These are phyloP conservation scores for Metschnikowia chrysomelidarum DNA, from an alignment of 805 yeast species.

Conservation along the genomic window DNA sequence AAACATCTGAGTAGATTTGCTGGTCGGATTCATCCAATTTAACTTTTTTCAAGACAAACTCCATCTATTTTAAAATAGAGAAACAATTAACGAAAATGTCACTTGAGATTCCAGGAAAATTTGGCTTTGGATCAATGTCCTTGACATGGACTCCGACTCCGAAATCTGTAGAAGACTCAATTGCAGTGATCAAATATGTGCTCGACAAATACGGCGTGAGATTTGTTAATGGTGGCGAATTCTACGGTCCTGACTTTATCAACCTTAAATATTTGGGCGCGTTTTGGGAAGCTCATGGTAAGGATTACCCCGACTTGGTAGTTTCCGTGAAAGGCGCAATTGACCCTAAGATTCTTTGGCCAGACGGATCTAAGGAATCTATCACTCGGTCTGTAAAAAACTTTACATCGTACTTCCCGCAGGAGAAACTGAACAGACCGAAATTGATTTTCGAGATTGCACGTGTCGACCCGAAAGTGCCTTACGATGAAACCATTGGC, in stretches of 20 bases:
- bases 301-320: conserved; percentile 49
- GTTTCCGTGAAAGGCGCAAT: conserved; percentile 70
- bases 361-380: conserved; percentile 50
- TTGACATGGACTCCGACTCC: conserved; percentile 69
- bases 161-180: conserved; percentile 50
- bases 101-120: conserved; percentile 24
- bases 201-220: conserved; percentile 47
- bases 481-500: conserved; percentile 58
- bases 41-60: too few species aligned
- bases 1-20: too few species aligned
- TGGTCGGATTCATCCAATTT: too few species aligned
- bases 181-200: conserved; percentile 46
- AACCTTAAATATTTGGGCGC: conserved; percentile 57
- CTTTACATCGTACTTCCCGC: conserved; percentile 30
- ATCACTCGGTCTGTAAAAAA: conserved; percentile 49
- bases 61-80: too few species aligned
- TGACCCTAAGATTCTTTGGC: conserved; percentile 34
- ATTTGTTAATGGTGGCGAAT: conserved; percentile 73
- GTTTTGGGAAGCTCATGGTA: conserved; percentile 61
- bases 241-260: conserved; percentile 56
- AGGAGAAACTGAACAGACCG: conserved; percentile 29
- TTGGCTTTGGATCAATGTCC: conserved; percentile 82
- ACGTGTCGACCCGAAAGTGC: conserved; percentile 57
- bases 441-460: conserved; percentile 60
- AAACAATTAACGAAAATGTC: conserved; percentile 8